Conservation (phyloP, 352 stramenopile genomes). For the Phytopythium cucurbitacearum region DNA sequence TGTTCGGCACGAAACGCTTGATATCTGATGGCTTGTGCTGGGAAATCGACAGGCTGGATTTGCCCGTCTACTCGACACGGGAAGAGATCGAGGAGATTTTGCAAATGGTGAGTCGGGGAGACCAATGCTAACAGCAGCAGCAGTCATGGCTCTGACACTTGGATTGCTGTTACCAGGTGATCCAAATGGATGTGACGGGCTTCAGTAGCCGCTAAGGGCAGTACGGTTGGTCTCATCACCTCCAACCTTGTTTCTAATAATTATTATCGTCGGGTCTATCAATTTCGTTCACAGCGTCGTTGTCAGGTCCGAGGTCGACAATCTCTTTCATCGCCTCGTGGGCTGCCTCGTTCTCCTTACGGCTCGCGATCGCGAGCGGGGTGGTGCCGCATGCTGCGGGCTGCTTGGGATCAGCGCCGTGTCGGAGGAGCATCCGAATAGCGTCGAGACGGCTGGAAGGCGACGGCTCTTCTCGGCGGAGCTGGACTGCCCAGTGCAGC, state of each 20-base stretch:
- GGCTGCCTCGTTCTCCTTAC: conserved; percentile 62
- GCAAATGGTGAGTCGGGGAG: conserved; percentile 60
- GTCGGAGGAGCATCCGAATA: conserved; percentile 58
- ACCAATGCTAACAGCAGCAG: too few relatives aligned
- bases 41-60: conserved; percentile 46
- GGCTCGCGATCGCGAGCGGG: conserved; percentile 53
- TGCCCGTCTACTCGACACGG: conserved; percentile 78
- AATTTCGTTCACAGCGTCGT: conserved; percentile 9
- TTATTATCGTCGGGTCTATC: conserved; percentile 18
- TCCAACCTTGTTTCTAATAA: conserved; percentile 8
- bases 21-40: conserved; percentile 4
- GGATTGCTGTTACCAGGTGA: conserved; percentile 24
- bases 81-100: conserved; percentile 92
- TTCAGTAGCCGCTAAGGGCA: conserved; percentile 63
- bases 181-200: conserved; percentile 71
- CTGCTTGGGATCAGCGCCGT: conserved; percentile 44
- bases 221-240: not conserved
- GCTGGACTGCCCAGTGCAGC: conserved; percentile 78
- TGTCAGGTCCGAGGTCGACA: conserved; percentile 19
- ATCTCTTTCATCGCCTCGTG: conserved; percentile 56
- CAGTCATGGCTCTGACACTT: conserved; percentile 7
- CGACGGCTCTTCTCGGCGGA: conserved; percentile 73
- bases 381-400: conserved; percentile 47
- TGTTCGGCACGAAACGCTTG: not conserved
- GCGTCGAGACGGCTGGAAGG: conserved; percentile 58